A percentile compares a stretch with the other conserved stretches of the same genome.
Evolutionary conservation across 2,329 filamentous ascomycete species (phyloP).

Genomic region (Zalaria obscura): DNA sequence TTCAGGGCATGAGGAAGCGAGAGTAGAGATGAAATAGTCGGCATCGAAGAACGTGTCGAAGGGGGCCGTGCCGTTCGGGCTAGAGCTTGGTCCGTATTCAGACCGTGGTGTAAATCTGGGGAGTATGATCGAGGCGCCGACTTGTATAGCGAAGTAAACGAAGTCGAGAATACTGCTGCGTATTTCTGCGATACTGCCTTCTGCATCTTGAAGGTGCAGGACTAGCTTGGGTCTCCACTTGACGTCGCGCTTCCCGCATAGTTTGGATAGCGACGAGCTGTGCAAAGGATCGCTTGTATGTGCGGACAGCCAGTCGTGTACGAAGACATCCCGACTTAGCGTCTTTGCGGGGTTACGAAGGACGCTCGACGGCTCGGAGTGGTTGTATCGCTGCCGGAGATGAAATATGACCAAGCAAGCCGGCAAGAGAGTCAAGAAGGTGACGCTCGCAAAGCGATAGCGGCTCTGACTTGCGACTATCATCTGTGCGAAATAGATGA

Average conservation of each 20-base stretch:
- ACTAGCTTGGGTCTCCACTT: conserved; percentile 28
- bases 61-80: conserved; percentile 10
- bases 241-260: conserved; percentile 20
- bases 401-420: neutral
- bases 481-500: no score
- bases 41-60: conserved; percentile 16
- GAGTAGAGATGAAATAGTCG: conserved; percentile 11
- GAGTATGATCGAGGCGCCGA: conserved; percentile 25
- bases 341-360: neutral
- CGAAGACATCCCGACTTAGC: conserved; percentile 8
- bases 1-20: conserved; percentile 12
- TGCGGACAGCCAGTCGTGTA: conserved; percentile 12
- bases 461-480: no score
- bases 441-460: no score
- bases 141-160: conserved; percentile 32
- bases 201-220: conserved; percentile 28
- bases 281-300: conserved; percentile 11
- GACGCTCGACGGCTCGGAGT: neutral
- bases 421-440: no score
- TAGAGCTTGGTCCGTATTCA: conserved; percentile 8
- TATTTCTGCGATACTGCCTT: conserved; percentile 30
- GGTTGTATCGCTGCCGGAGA: neutral
- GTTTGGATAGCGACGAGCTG: conserved; percentile 10
- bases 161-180: conserved; percentile 33
- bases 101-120: conserved; percentile 9